Evolutionary conservation across 148 eudicot genomes (phyloP).

Genomic region (Euryodendron excelsum): DNA sequence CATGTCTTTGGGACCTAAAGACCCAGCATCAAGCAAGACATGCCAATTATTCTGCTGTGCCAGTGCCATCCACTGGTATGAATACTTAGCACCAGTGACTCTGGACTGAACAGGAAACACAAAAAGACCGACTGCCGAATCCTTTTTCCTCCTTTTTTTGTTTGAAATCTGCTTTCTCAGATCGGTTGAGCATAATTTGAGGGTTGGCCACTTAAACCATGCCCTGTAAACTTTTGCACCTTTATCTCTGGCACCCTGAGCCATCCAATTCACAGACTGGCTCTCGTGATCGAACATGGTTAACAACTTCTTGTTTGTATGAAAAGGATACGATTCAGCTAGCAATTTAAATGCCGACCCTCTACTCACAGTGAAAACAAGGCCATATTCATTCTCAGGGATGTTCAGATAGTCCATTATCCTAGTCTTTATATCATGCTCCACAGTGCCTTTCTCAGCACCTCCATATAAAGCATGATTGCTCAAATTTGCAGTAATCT

Average conservation of each 20-base stretch:
- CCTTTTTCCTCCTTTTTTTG: conserved; percentile 86
- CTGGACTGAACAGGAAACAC: conserved; percentile 96
- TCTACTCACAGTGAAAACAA: conserved; percentile 91
- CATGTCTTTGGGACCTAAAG: conserved; percentile 96
- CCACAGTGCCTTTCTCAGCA: conserved; percentile 82
- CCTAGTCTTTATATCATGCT: conserved; percentile 77
- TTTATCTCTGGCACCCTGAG: conserved; percentile 77
- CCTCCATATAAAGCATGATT: conserved; percentile 94
- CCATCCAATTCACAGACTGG: conserved; percentile 97
- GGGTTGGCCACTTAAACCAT: conserved; percentile 95
- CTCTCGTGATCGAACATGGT: conserved; percentile 99
- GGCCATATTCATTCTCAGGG: conserved; percentile 93
- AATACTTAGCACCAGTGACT: conserved; percentile 93
- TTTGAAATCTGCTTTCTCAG: conserved; percentile 74
- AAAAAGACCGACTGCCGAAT: conserved; percentile 79
- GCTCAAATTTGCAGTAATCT: conserved; percentile 87
- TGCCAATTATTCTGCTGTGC: conserved; percentile 98
- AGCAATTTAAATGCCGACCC: conserved; percentile 94
- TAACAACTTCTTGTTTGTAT: conserved; percentile 80
- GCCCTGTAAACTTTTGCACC: conserved; percentile 90
- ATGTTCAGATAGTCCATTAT: conserved; percentile 94
- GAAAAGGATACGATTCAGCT: conserved; percentile 94
- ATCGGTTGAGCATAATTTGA: conserved; percentile 86
- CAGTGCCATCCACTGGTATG: conserved; percentile 98
- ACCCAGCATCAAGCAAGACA: conserved; percentile 90